phyloP scores from a whole-genome alignment of 2,329 filamentous ascomycete species.

The Dactylellina cionopaga region DNA sequence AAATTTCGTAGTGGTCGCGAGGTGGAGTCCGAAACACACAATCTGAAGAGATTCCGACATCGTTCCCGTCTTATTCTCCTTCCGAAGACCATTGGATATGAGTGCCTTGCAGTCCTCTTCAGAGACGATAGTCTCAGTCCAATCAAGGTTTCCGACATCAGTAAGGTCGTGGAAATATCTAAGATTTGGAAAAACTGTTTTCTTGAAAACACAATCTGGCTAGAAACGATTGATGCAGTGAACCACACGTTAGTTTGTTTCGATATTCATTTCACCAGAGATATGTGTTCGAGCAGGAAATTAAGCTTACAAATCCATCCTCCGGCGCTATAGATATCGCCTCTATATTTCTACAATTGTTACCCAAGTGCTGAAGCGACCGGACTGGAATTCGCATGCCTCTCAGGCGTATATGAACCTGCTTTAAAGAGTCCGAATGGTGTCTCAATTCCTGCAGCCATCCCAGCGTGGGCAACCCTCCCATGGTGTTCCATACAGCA shows the following conservation, averaged over 20 bases:
- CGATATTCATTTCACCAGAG: background rate
- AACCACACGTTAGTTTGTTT: background rate
- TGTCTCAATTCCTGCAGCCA: constrained; percentile 26
- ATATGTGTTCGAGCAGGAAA: background rate
- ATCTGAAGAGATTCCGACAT: constrained; percentile 18
- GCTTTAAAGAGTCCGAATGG: constrained; percentile 29
- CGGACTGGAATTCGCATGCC: background rate
- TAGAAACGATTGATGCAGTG: background rate
- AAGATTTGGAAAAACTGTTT: constrained; percentile 11
- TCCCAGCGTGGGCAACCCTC: background rate
- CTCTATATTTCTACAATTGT: constrained; percentile 26
- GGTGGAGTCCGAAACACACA: constrained; percentile 16
- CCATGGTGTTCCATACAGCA: background rate
- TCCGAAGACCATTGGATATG: constrained; percentile 5
- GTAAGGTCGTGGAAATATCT: constrained; percentile 35
- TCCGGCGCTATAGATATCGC: constrained; percentile 12
- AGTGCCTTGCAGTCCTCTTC: background rate
- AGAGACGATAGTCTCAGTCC: background rate
- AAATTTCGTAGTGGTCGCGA: background rate
- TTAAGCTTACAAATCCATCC: constrained; percentile 6
- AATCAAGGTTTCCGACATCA: background rate
- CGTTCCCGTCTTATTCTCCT: background rate
- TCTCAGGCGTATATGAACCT: constrained; percentile 11
- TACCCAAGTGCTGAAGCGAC: constrained; percentile 5
- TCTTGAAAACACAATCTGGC: constrained; percentile 31